A percentile compares a stretch with the other conserved stretches of the same genome.
Evolutionary conservation across 805 yeast species (phyloP).

Genomic region (Yarrowia sp.): DNA sequence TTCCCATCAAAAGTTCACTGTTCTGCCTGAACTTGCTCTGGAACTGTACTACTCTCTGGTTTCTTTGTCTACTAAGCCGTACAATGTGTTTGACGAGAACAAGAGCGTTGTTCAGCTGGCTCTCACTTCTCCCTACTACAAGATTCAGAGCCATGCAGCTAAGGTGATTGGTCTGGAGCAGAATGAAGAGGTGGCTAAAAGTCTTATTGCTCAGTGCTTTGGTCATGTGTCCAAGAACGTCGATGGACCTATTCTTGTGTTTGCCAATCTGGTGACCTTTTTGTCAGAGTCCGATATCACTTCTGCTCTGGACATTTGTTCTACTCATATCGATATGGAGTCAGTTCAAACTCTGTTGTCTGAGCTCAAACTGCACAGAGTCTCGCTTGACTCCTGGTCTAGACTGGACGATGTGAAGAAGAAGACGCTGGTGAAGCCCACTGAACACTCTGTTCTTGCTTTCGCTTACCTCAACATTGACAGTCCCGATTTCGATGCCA

Average conservation of each 20-base stretch:
- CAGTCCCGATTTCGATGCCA: not conserved
- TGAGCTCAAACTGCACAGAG: slow-evolving; percentile 8
- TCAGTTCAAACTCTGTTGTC: not conserved
- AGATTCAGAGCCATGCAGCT: slow-evolving; percentile 4
- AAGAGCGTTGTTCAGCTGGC: slow-evolving; percentile 7
- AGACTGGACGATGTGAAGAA: not conserved
- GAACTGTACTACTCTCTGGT: slow-evolving; percentile 16
- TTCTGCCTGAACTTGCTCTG: not conserved
- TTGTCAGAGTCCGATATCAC: not conserved
- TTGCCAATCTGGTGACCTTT: not conserved
- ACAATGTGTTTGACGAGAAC: slow-evolving; percentile 10
- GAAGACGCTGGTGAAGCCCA: slow-evolving; percentile 14
- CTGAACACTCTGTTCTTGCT: slow-evolving; percentile 40
- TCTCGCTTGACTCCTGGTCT: not conserved
- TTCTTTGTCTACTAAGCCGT: slow-evolving; percentile 7
- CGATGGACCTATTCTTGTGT: slow-evolving; percentile 5
- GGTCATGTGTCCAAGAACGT: not conserved
- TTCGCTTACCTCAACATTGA: slow-evolving; percentile 38
- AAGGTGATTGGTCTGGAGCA: slow-evolving; percentile 11
- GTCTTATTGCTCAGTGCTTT: not conserved
- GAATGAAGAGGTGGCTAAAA: not conserved
- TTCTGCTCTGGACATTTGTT: not conserved
- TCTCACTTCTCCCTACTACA: slow-evolving; percentile 14
- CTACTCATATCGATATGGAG: slow-evolving; percentile 3
- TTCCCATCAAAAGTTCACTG: slow-evolving; percentile 22